These are phyloP conservation scores for Huntiella moniliformis DNA, from an alignment of 2,329 filamentous ascomycete species.

Conservation along the genomic window DNA sequence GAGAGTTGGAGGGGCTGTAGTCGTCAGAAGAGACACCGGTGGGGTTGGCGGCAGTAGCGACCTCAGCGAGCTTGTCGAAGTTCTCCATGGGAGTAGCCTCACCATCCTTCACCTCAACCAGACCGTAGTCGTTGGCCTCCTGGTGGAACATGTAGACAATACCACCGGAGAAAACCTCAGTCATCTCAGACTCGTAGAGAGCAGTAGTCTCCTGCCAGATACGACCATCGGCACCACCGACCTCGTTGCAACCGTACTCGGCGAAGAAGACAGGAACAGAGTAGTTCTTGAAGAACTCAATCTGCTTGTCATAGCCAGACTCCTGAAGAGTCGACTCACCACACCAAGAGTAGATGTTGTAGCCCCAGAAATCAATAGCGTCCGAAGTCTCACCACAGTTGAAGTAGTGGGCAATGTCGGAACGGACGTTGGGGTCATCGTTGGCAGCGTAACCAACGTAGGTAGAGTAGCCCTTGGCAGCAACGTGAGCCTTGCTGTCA, in stretches of 20 bases:
- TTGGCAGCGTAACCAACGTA: slow-evolving; percentile 94
- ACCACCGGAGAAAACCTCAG: slow-evolving; percentile 73
- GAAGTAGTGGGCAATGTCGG: slow-evolving; percentile 76
- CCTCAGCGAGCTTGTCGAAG: slow-evolving; percentile 52
- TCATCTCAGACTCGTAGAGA: slow-evolving; percentile 70
- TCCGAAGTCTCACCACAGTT: slow-evolving; percentile 55
- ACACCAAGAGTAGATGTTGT: slow-evolving; percentile 99
- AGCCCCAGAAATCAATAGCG: slow-evolving; percentile 93
- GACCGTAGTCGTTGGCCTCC: slow-evolving; percentile 74
- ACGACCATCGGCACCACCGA: slow-evolving; percentile 41
- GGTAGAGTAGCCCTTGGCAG: slow-evolving; percentile 58
- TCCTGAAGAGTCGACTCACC: slow-evolving; percentile 57
- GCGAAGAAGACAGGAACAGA: slow-evolving; percentile 95
- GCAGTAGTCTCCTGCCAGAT: slow-evolving; percentile 69
- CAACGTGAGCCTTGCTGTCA: slow-evolving; percentile 90
- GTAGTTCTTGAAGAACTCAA: slow-evolving; percentile 73
- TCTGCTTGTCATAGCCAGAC: slow-evolving; percentile 69
- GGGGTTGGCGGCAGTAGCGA: slow-evolving; percentile 50
- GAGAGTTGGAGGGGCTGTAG: slow-evolving; percentile 59
- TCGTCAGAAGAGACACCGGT: slow-evolving; percentile 41
- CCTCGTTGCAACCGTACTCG: slow-evolving; percentile 87
- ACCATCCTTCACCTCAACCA: slow-evolving; percentile 43
- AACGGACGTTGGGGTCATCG: slow-evolving; percentile 70
- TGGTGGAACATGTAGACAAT: slow-evolving; percentile 99
- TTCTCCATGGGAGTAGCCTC: slow-evolving; percentile 50